Evolutionary conservation across 805 yeast species (phyloP).

Genomic region (Pichia heedii): DNA sequence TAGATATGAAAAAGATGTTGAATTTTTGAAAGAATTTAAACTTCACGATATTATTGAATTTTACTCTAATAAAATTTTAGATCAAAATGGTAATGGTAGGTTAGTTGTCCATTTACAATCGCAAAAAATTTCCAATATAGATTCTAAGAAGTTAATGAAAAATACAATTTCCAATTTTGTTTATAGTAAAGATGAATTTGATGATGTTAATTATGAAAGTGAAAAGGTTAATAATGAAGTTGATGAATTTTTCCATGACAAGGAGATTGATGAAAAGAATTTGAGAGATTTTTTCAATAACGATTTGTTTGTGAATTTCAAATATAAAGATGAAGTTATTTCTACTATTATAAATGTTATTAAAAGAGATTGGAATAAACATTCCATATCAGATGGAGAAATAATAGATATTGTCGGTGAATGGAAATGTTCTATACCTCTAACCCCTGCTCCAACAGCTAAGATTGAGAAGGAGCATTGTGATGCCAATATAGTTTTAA

Average conservation of each 20-base stretch:
- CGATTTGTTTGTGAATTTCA: slow-evolving; percentile 15
- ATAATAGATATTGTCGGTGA: slow-evolving; percentile 36
- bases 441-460: slow-evolving; percentile 61
- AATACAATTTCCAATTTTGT: slow-evolving; percentile 24
- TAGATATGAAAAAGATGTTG: slow-evolving; percentile 48
- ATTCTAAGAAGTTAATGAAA: slow-evolving; percentile 18
- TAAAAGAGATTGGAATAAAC: slow-evolving; percentile 7
- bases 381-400: slow-evolving; percentile 29
- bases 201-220: slow-evolving; percentile 20
- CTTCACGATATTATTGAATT: slow-evolving; percentile 44
- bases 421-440: slow-evolving; percentile 45
- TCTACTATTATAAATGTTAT: slow-evolving; percentile 12
- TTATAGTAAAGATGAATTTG: slow-evolving; percentile 21
- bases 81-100: slow-evolving; percentile 26
- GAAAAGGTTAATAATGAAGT: slow-evolving; percentile 12
- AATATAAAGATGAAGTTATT: slow-evolving; percentile 13
- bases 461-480: slow-evolving; percentile 17
- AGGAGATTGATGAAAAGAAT: slow-evolving; percentile 6
- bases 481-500: slow-evolving; percentile 13
- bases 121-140: slow-evolving; percentile 25
- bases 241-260: slow-evolving; percentile 6
- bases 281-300: slow-evolving; percentile 10
- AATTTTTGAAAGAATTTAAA: slow-evolving; percentile 41
- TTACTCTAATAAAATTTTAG: slow-evolving; percentile 36
- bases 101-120: slow-evolving; percentile 60